phyloP scores from a whole-genome alignment of 2,329 filamentous ascomycete genomes.

The Sporothrix sp. region DNA sequence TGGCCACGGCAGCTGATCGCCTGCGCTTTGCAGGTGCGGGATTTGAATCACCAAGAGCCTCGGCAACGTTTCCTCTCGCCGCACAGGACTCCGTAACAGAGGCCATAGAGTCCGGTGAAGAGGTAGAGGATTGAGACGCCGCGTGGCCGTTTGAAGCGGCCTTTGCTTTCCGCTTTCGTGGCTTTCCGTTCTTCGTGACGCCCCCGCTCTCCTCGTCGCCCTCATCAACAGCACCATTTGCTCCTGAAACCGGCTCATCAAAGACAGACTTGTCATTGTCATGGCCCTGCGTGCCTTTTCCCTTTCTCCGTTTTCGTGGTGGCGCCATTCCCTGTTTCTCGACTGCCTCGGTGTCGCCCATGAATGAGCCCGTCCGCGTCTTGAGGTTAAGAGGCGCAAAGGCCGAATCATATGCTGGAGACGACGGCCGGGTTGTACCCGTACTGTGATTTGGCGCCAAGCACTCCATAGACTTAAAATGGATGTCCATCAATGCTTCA shows the following conservation, averaged over 20 bases:
- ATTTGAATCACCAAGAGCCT: not conserved
- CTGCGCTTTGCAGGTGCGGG: not conserved
- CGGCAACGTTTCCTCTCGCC: too few relatives aligned
- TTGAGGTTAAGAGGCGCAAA: constrained; percentile 17
- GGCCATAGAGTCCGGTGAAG: too few relatives aligned
- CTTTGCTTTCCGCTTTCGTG: constrained; percentile 12
- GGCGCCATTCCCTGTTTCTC: constrained; percentile 29
- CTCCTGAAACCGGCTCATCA: too few relatives aligned
- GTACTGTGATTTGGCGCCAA: constrained; percentile 49
- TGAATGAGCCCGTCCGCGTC: constrained; percentile 21
- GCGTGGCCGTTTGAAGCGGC: not conserved
- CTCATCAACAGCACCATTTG: not conserved
- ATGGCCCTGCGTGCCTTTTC: constrained; percentile 28
- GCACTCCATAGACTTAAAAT: constrained; percentile 47
- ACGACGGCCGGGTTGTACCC: constrained; percentile 49
- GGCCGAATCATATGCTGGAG: constrained; percentile 31
- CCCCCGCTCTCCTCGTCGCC: not conserved
- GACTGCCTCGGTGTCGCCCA: constrained; percentile 26
- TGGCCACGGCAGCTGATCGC: constrained; percentile 22
- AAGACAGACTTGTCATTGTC: not conserved
- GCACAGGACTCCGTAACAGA: too few relatives aligned
- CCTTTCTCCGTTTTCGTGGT: constrained; percentile 46
- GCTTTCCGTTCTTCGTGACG: not conserved
- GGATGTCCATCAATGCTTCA: constrained; percentile 45
- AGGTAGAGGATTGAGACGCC: constrained; percentile 3